Percentiles rank a stretch among this genome's conserved stretches.
These are phyloP conservation scores for Vigna mungo DNA, from an alignment of 306 rosid genomes.

Conservation along the genomic window DNA sequence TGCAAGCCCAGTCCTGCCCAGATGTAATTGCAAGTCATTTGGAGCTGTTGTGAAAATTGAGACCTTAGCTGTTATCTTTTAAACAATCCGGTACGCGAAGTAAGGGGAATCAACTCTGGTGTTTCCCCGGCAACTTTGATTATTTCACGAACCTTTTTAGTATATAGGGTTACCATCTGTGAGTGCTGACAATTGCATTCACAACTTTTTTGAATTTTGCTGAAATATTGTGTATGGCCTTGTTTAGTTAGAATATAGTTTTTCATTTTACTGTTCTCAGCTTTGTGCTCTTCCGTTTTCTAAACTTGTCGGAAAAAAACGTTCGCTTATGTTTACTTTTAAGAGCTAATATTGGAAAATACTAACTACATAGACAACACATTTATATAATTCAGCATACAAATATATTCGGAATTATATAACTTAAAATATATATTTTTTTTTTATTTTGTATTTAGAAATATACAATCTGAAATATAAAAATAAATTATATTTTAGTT, in stretches of 20 bases:
- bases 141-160: slow-evolving; percentile 25
- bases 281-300: not conserved
- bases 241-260: slow-evolving; percentile 33
- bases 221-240: not conserved
- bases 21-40: slow-evolving; percentile 75
- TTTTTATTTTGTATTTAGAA: no score
- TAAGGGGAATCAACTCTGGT: not conserved
- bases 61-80: slow-evolving; percentile 5
- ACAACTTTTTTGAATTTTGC: slow-evolving; percentile 14
- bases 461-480: no score
- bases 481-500: no score
- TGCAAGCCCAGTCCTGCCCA: slow-evolving; percentile 83
- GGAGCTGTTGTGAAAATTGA: slow-evolving; percentile 58
- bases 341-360: not conserved
- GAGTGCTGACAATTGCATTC: slow-evolving; percentile 42
- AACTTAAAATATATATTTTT: no score
- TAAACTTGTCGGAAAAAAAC: not conserved
- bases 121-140: not conserved
- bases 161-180: slow-evolving; percentile 4
- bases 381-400: not conserved
- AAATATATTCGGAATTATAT: no score
- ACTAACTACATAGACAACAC: not conserved
- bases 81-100: not conserved
- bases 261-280: not conserved
- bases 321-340: not conserved